A percentile compares a stretch with the other conserved stretches of the same genome.
These are phyloP conservation scores for Leishmania arabica DNA, from an alignment of 208 protist species.

Conservation along the genomic window DNA sequence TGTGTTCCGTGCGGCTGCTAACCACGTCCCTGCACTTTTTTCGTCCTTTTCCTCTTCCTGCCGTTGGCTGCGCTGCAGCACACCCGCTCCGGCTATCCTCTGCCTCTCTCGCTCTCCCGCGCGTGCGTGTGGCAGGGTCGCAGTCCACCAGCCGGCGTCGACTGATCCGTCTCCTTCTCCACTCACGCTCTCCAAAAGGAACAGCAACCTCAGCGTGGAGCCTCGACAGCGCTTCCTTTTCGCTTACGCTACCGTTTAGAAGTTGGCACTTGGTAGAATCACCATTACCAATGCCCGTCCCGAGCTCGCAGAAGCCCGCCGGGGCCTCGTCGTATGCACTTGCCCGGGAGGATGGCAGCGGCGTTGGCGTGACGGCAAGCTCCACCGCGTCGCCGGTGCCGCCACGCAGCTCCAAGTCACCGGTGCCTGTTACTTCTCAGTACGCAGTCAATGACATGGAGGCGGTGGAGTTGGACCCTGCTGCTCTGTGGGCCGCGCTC, in stretches of 20 bases:
- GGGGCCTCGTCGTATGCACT: neutral
- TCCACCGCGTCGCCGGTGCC: neutral
- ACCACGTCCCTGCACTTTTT: neutral
- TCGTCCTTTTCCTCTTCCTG: neutral
- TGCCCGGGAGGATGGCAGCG: neutral
- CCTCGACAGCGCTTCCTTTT: neutral
- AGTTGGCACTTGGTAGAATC: neutral
- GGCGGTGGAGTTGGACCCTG: slow-evolving; percentile 22
- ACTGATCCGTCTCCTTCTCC: neutral
- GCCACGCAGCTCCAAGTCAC: neutral
- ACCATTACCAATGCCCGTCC: neutral
- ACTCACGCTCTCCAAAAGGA: neutral
- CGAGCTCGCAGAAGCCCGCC: neutral
- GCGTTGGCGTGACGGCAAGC: neutral
- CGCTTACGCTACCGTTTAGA: neutral
- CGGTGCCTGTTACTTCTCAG: neutral
- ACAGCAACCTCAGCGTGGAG: neutral
- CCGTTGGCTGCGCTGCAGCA: neutral
- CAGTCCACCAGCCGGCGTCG: neutral
- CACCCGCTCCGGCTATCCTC: neutral
- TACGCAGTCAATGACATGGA: slow-evolving; percentile 9
- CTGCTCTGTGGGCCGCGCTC: slow-evolving; percentile 55
- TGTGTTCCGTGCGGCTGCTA: neutral
- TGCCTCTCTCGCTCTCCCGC: neutral
- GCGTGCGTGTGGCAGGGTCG: neutral